A percentile compares a stretch with the other conserved stretches of the same genome.
phyloP scores from a whole-genome alignment of 179 eudicot species.

The Beta lomatogona region DNA sequence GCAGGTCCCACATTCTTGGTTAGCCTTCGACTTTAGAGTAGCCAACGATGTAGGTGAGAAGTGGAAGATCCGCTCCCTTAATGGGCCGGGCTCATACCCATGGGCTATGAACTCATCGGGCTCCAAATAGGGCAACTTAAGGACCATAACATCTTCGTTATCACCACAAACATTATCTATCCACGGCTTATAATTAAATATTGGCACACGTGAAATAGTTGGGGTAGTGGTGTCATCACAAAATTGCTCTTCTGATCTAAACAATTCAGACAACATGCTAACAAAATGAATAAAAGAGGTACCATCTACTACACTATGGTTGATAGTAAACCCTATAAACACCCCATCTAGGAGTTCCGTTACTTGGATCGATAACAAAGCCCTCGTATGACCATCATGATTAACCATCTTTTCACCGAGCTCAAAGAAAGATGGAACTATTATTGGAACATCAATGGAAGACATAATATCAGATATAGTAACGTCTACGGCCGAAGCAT shows the following conservation, averaged over 20 bases:
- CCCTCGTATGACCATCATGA: slow-evolving; percentile 17
- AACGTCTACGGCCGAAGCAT: background rate
- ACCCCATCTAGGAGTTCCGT: slow-evolving; percentile 17
- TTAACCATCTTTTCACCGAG: background rate
- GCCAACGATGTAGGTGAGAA: slow-evolving; percentile 21
- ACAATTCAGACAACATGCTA: background rate
- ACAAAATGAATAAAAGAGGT: background rate
- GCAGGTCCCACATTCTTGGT: slow-evolving; percentile 1
- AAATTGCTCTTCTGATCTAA: background rate
- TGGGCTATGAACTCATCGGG: background rate
- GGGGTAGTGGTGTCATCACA: background rate
- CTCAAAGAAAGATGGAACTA: background rate
- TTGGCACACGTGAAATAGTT: background rate
- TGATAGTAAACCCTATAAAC: background rate
- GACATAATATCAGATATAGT: background rate
- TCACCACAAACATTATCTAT: too few relatives aligned
- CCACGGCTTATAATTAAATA: background rate
- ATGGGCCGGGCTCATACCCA: background rate
- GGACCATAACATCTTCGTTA: too few relatives aligned
- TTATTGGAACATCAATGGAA: too few relatives aligned
- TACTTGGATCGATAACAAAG: slow-evolving; percentile 16
- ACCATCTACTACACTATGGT: slow-evolving; percentile 9
- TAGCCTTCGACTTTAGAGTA: slow-evolving; percentile 32
- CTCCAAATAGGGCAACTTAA: slow-evolving; percentile 19
- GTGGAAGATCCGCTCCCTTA: slow-evolving; percentile 29